Evolutionary conservation across 345 rosid genomes (phyloP).

Genomic region (Boechera retrofracta): DNA sequence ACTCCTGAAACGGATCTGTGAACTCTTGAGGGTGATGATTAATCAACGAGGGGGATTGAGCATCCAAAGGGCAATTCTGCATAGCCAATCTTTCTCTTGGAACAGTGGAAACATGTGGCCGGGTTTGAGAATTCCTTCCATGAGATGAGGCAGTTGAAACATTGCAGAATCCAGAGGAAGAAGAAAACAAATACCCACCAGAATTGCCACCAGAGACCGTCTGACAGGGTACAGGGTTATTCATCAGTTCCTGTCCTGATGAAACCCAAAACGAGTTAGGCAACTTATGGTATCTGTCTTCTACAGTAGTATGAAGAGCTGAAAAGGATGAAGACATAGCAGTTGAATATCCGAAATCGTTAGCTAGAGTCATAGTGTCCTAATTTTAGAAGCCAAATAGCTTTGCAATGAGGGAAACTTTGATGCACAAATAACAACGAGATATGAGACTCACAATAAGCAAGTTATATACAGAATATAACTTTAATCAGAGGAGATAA

Average conservation of each 20-base stretch:
- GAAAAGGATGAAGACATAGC: slow-evolving; percentile 59
- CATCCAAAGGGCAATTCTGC: slow-evolving; percentile 48
- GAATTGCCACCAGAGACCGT: slow-evolving; percentile 43
- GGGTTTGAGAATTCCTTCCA: slow-evolving; percentile 34
- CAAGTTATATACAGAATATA: slow-evolving; percentile 31
- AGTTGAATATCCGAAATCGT: slow-evolving; percentile 40
- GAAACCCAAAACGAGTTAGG: slow-evolving; percentile 53
- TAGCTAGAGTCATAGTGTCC: slow-evolving; percentile 35
- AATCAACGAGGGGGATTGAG: slow-evolving; percentile 45
- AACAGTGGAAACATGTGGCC: slow-evolving; percentile 31
- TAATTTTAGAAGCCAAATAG: slow-evolving; percentile 8
- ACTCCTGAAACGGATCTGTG: slow-evolving; percentile 59
- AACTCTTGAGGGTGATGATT: slow-evolving; percentile 52
- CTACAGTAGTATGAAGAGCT: slow-evolving; percentile 46
- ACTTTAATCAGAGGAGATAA: slow-evolving; percentile 29
- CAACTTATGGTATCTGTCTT: slow-evolving; percentile 50
- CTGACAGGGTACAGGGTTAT: slow-evolving; percentile 49
- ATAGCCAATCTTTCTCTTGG: slow-evolving; percentile 22
- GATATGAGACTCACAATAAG: slow-evolving; percentile 5
- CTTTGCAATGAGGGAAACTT: slow-evolving; percentile 19
- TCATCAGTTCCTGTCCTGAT: slow-evolving; percentile 55
- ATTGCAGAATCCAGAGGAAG: slow-evolving; percentile 43
- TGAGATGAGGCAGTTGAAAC: slow-evolving; percentile 41
- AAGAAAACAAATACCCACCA: slow-evolving; percentile 37
- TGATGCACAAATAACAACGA: slow-evolving; percentile 6